phyloP scores from a whole-genome alignment of 306 rosid species.

The Boehmeria nivea region DNA sequence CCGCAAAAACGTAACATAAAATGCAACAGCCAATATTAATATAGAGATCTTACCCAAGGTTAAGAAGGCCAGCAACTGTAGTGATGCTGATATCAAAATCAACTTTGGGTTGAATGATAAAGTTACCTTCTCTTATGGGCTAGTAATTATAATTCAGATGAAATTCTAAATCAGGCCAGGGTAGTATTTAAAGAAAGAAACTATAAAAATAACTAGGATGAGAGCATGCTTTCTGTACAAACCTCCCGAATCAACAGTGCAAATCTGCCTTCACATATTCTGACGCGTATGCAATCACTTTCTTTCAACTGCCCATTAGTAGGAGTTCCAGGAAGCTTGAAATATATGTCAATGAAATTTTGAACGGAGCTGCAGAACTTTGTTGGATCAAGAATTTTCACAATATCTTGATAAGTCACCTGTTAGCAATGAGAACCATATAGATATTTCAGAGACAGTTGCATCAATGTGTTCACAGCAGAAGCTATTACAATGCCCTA shows the following conservation, averaged over 20 bases:
- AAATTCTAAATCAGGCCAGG: slow-evolving; percentile 10
- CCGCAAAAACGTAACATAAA: no score
- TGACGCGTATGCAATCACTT: slow-evolving; percentile 90
- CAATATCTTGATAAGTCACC: slow-evolving; percentile 89
- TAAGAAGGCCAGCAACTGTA: slow-evolving; percentile 96
- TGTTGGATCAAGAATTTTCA: slow-evolving; percentile 81
- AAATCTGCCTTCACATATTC: slow-evolving; percentile 99
- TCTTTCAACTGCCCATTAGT: slow-evolving; percentile 79
- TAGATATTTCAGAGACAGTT: neutral
- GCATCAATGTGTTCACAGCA: neutral
- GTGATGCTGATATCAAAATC: slow-evolving; percentile 94
- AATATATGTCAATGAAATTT: slow-evolving; percentile 87
- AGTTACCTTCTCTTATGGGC: slow-evolving; percentile 98
- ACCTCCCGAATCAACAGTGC: slow-evolving; percentile 97
- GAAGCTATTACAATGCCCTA: slow-evolving; percentile 27
- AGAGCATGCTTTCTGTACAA: slow-evolving; percentile 13
- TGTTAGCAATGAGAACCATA: slow-evolving; percentile 35
- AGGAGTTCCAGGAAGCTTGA: slow-evolving; percentile 89
- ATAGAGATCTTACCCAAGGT: slow-evolving; percentile 75
- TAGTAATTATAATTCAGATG: slow-evolving; percentile 27
- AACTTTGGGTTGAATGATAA: slow-evolving; percentile 98
- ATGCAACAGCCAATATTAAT: neutral
- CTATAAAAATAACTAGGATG: neutral
- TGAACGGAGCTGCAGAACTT: slow-evolving; percentile 95
- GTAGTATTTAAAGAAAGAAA: neutral